Percentiles rank a stretch among this genome's conserved stretches.
These are phyloP conservation scores for Pseudogymnoascus sp. DNA, from an alignment of 2,329 filamentous ascomycete genomes.

Conservation along the genomic window DNA sequence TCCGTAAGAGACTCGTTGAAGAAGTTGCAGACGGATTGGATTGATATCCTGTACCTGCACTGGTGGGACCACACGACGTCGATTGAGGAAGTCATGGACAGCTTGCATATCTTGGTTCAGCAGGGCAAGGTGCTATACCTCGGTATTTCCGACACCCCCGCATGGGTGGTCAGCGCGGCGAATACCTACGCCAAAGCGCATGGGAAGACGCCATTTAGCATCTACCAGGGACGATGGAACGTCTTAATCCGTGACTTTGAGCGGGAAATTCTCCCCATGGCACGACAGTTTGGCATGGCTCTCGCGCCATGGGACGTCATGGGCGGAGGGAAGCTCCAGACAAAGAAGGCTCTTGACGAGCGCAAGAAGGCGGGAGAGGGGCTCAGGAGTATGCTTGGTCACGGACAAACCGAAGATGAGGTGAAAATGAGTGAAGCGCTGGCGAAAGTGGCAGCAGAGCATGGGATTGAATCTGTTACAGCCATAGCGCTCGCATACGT, in stretches of 20 bases:
- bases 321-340: conserved; percentile 43
- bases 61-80: conserved; percentile 48
- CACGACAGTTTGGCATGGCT: conserved; percentile 47
- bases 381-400: conserved; percentile 37
- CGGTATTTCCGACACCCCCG: conserved; percentile 60
- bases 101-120: conserved; percentile 51
- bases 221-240: conserved; percentile 61
- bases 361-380: conserved; percentile 22
- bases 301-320: conserved; percentile 48
- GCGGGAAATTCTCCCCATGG: conserved; percentile 55
- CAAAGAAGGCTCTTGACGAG: conserved; percentile 32
- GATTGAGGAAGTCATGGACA: conserved; percentile 61
- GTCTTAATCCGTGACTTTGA: conserved; percentile 56
- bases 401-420: conserved; percentile 28
- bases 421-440: conserved; percentile 25
- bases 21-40: conserved; percentile 59
- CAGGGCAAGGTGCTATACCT: conserved; percentile 59
- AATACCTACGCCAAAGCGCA: conserved; percentile 63
- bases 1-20: conserved; percentile 47
- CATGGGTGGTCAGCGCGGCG: conserved; percentile 60
- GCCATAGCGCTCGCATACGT: conserved; percentile 65
- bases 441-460: conserved; percentile 47
- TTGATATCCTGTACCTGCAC: conserved; percentile 46
- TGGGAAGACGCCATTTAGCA: conserved; percentile 58
- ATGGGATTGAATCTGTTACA: conserved; percentile 50